Base-by-base conservation (phyloP, 1,284 basidiomycete genomes). In the Ceratobasidium sp. region DNA sequence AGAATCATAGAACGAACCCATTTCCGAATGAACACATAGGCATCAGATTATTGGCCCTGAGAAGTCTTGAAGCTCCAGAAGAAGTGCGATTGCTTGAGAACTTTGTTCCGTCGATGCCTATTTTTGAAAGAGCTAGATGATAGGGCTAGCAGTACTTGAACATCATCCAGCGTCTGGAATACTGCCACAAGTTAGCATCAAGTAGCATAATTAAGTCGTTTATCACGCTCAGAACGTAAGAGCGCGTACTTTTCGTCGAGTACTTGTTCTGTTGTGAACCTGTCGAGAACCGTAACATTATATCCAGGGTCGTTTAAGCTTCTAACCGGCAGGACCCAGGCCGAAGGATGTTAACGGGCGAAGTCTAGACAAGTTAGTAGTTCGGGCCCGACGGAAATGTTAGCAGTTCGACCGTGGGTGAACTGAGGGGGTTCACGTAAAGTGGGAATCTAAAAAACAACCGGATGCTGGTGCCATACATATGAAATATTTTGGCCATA, bases 61-160 rank as follows among this genome's bases (percentile, higher is more conserved):
- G 58, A 61, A 51, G 15, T 20, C n/a, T 39, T 23, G 54, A 73
- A 73, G 56, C 28, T 35, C 37, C 23, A 6, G 58, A 61, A 23
- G 28, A 31, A 47, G n/a, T 13, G 13, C 61, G 69, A 73, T 73
- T 73, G 69, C 23, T 73, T 42, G 45, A 73, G 56, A 60, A 1
- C 33, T 39, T 47, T 73, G 56, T 73, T 73, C 69, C 69, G 58
- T 35, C 42, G 42, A 35, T 61, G 42, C 58, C 69, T 73, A 33
- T 33, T 61, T 73, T 33, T 17, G 39, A 61, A 15, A 20, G 37
- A 31, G n/a, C 31, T 28, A 4, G 69, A 20, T 28, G 23, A 13
- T 39, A 31, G 17, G n/a, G n/a, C 61, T 6, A 42, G 17, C 37
- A 4, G 3, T 45, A 23, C 28, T 13, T n/a, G 3, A 15, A 26